Percentiles rank a stretch among this genome's conserved stretches.
Evolutionary conservation across 805 yeast species (phyloP).

Genomic region (Sugiyamaella floridensis): DNA sequence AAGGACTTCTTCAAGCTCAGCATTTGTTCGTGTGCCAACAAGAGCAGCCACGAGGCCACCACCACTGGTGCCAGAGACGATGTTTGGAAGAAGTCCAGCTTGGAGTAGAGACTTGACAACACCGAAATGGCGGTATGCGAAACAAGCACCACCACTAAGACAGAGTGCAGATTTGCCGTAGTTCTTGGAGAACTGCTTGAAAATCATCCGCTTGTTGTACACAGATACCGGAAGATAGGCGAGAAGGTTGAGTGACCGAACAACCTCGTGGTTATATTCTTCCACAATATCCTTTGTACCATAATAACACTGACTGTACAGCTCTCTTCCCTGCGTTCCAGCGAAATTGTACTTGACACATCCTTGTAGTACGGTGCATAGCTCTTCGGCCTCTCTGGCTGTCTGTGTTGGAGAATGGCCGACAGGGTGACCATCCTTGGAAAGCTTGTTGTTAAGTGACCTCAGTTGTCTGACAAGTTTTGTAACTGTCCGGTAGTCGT

Average conservation of each 20-base stretch:
- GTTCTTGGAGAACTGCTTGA: conserved; percentile 52
- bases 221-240: conserved; percentile 17
- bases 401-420: neutral
- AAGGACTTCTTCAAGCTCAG: conserved; percentile 50
- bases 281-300: conserved; percentile 63
- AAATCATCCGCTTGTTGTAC: conserved; percentile 43
- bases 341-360: conserved; percentile 71
- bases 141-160: conserved; percentile 73
- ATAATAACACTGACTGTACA: conserved; percentile 67
- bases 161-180: conserved; percentile 69
- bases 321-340: conserved; percentile 64
- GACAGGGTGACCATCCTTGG: neutral
- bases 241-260: conserved; percentile 17
- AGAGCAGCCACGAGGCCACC: conserved; percentile 75
- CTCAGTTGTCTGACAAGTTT: conserved; percentile 41
- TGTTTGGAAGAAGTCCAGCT: conserved; percentile 56
- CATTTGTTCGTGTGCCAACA: conserved; percentile 61
- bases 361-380: conserved; percentile 52
- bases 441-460: conserved; percentile 19
- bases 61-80: conserved; percentile 73
- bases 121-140: conserved; percentile 73
- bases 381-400: conserved; percentile 32
- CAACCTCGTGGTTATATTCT: conserved; percentile 48
- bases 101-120: conserved; percentile 65
- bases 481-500: conserved; percentile 56